A percentile compares a stretch with the other conserved stretches of the same genome.
Conservation (phyloP, 2,329 filamentous ascomycete genomes). For the Cytospora chrysosperma region DNA sequence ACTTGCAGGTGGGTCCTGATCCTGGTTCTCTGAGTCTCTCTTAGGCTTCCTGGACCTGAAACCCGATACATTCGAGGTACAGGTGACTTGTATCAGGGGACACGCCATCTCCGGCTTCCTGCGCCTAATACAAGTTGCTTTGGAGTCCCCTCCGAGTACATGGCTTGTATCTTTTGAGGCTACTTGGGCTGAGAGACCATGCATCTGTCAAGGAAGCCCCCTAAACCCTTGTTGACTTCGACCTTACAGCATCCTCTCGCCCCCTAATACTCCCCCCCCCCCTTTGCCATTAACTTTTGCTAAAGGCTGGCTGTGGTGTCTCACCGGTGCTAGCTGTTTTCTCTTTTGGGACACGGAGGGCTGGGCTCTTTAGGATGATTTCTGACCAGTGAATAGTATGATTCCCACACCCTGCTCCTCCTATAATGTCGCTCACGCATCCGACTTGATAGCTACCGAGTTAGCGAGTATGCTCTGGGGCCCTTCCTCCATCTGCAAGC, state of each 20-base stretch:
- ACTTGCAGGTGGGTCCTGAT: neutral
- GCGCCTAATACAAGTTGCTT: neutral
- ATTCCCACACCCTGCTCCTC: constrained; percentile 1
- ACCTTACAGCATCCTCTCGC: neutral
- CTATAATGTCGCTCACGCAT: neutral
- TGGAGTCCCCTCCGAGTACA: constrained; percentile 4
- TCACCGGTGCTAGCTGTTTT: neutral
- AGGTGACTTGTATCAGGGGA: neutral
- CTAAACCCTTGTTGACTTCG: neutral
- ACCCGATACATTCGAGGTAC: constrained; percentile 15
- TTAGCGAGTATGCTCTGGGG: constrained; percentile 13
- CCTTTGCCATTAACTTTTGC: neutral
- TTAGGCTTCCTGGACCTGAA: constrained; percentile 3
- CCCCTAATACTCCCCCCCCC: neutral
- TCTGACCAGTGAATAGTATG: constrained; percentile 10
- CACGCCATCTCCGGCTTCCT: neutral
- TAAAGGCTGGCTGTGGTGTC: neutral
- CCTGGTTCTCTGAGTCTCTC: neutral
- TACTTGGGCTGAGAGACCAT: neutral
- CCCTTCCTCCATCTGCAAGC: neutral
- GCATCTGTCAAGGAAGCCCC: neutral
- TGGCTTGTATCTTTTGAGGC: neutral
- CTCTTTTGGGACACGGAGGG: constrained; percentile 14
- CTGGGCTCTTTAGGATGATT: constrained; percentile 13
- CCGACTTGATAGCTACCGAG: neutral